Base-by-base conservation (phyloP, 192 early-diverging fungal species). In the Dispira simplex region DNA sequence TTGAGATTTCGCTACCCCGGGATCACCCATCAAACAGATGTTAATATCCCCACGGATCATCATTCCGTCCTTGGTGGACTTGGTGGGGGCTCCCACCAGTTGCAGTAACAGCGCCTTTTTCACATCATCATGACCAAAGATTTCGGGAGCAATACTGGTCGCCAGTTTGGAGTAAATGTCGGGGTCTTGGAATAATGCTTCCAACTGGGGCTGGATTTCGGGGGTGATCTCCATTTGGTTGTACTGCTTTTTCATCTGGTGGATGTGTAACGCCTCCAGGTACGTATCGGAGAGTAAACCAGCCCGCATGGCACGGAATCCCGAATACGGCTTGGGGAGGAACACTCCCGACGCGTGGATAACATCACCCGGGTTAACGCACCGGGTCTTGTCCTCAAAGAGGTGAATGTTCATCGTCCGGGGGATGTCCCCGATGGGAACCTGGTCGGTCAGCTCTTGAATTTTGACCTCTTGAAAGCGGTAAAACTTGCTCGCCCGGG, bases 341-440 rank as follows among this genome's bases (percentile, higher is more conserved):
- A 93, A 93, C 62, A 95, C 80, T 64, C 95, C 95, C 0, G 85
- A 77, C 28, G 95, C 82, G 45, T 81, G 74, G 25, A 89, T 88
- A 0, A 84, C 78, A 71, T 98, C 93, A 66, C 95, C 95, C 5
- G 95, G 93, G 65, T 80, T 91, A 65, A 91, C 78, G 51, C 69
- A 65, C 54, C 95, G 85, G 63, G 86, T 88, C 46, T 87, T 70
- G 48, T 82, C 78, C 62, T 90, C 90, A 74, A 82, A 83, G 45
- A 95, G 72, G 71, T 97, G 87, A 27, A 98, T 78, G n/a, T 87
- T 91, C 84, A 98, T 94, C 32, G 88, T 83, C 48, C 95, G 85
- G 64, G 95, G 95, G 71, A 98, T 98, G 72, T 95, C 92, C 64
- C 95, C 95, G 73, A 95, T 93, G 56, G 95, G 95, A 20, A 98